Evolutionary conservation across 2,329 filamentous ascomycete species (phyloP).

Genomic region (Epichloe scottii): DNA sequence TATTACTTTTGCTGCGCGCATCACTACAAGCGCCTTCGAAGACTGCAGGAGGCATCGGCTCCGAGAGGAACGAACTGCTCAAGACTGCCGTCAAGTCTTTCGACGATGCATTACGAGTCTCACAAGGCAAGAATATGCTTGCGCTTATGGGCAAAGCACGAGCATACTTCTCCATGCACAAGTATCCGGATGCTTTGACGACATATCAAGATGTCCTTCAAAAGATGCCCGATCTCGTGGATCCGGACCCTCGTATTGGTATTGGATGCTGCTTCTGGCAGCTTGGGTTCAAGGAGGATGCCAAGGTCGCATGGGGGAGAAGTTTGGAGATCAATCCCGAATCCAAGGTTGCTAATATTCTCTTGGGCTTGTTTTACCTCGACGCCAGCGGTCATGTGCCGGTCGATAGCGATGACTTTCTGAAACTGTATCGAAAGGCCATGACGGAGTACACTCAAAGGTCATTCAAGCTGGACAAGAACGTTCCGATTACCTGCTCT

Average conservation of each 20-base stretch:
- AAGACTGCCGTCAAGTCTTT: constrained; percentile 85
- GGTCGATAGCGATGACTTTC: constrained; percentile 75
- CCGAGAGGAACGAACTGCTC: constrained; percentile 65
- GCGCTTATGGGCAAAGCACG: constrained; percentile 83
- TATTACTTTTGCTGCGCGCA: constrained; percentile 75
- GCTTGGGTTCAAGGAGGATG: constrained; percentile 85
- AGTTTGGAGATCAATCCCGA: constrained; percentile 68
- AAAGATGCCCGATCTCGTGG: constrained; percentile 75
- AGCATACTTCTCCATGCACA: constrained; percentile 73
- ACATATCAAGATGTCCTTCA: constrained; percentile 78
- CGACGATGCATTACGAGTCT: constrained; percentile 81
- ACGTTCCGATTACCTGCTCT: constrained; percentile 77
- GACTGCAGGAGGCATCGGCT: constrained; percentile 50
- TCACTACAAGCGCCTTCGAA: constrained; percentile 71
- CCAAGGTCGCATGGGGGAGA: constrained; percentile 81
- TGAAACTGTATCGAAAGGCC: constrained; percentile 75
- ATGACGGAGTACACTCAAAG: constrained; percentile 93
- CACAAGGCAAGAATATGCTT: constrained; percentile 79
- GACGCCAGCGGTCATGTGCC: constrained; percentile 74
- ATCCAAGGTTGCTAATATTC: constrained; percentile 80
- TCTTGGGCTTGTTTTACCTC: constrained; percentile 82
- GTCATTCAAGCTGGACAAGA: constrained; percentile 86
- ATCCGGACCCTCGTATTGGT: constrained; percentile 90
- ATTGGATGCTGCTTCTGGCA: constrained; percentile 98
- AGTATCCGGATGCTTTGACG: constrained; percentile 71